A percentile compares a stretch with the other conserved stretches of the same genome.
Conservation (phyloP, 306 rosid species). For the Mimosa bimucronata region DNA sequence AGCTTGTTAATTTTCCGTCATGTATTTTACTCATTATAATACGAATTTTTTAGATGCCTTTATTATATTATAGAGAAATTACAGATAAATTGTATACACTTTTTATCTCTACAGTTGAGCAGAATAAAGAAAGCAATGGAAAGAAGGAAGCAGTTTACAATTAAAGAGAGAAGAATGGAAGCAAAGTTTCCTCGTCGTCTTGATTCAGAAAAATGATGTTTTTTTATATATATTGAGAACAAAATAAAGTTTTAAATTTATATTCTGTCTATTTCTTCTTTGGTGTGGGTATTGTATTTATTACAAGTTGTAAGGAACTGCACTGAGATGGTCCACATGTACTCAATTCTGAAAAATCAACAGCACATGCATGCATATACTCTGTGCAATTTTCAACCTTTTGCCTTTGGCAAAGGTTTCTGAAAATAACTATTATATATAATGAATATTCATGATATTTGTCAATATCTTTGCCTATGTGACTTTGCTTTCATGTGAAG, state of each 20-base stretch:
- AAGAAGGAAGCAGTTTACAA: neutral
- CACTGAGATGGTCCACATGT: constrained; percentile 16
- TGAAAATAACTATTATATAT: constrained; percentile 11
- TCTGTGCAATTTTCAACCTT: constrained; percentile 9
- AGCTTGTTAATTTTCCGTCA: neutral
- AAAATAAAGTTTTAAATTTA: neutral
- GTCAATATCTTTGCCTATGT: neutral
- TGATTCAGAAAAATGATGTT: neutral
- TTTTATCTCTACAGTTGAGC: neutral
- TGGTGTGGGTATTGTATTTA: neutral
- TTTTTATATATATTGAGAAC: neutral
- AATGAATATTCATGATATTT: constrained; percentile 22
- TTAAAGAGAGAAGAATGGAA: neutral
- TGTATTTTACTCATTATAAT: neutral
- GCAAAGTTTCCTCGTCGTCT: constrained; percentile 1
- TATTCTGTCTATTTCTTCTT: neutral
- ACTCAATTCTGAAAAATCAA: neutral
- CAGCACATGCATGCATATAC: constrained; percentile 18
- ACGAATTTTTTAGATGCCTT: neutral
- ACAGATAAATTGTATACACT: neutral
- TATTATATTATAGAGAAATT: neutral
- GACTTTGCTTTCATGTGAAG: neutral
- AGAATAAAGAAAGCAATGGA: neutral
- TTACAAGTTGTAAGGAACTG: constrained; percentile 22
- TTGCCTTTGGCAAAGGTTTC: constrained; percentile 31